Conservation (phyloP, 106 monocot genomes). For the Dioscorea zingiberensis region DNA sequence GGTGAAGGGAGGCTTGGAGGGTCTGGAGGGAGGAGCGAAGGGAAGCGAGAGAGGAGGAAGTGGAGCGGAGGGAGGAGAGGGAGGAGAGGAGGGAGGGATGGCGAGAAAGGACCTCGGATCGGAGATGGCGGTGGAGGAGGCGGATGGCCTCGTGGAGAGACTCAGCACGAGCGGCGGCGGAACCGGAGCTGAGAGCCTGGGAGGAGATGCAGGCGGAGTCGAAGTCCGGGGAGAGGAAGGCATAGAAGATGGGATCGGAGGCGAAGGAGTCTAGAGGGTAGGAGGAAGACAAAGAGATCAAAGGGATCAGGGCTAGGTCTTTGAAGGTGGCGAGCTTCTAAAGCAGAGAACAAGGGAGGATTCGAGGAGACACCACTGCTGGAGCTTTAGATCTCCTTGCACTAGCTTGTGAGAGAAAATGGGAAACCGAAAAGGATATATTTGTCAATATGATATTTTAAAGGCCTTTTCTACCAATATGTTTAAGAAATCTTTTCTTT, state of each 20-base stretch:
- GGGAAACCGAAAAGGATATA: no score
- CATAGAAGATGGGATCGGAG: constrained; percentile 79
- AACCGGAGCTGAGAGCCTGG: constrained; percentile 67
- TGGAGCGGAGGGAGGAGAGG: constrained; percentile 57
- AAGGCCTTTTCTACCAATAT: no score
- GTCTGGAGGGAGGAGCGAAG: constrained; percentile 37
- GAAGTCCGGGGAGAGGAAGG: constrained; percentile 83
- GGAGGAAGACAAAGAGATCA: constrained; percentile 1
- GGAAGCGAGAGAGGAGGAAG: constrained; percentile 52
- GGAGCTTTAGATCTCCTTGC: not conserved
- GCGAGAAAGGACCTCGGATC: constrained; percentile 66
- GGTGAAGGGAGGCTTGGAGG: constrained; percentile 51
- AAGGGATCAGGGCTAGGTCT: constrained; percentile 9
- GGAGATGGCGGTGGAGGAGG: constrained; percentile 60
- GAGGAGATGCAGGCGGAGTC: constrained; percentile 77
- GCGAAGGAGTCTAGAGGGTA: constrained; percentile 69
- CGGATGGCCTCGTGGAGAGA: constrained; percentile 73
- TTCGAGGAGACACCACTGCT: constrained; percentile 32
- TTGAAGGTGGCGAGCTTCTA: constrained; percentile 50
- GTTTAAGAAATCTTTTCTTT: no score
- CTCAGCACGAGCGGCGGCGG: constrained; percentile 80
- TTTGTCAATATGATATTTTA: no score
- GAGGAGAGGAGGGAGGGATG: constrained; percentile 61
- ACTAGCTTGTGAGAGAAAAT: no score
- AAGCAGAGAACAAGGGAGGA: constrained; percentile 51